phyloP scores from a whole-genome alignment of 805 yeast species.

The Starmerella ratchasimensis region DNA sequence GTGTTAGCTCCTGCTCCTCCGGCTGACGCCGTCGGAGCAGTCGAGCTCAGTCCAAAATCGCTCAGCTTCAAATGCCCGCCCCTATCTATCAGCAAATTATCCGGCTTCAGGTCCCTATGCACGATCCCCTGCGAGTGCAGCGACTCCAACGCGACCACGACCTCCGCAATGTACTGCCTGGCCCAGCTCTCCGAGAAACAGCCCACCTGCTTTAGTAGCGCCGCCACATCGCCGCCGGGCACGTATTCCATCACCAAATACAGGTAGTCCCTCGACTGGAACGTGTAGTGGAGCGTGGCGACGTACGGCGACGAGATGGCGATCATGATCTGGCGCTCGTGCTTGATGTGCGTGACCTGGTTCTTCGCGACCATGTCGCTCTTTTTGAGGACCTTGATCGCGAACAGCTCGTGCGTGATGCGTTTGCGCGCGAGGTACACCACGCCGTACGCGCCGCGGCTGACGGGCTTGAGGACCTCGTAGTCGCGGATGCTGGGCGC shows the following conservation, averaged over 20 bases:
- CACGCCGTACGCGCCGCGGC: slow-evolving; percentile 95
- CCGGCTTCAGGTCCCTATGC: slow-evolving; percentile 93
- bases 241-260: slow-evolving; percentile 93
- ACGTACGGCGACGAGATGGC: slow-evolving; percentile 79
- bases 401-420: slow-evolving; percentile 86
- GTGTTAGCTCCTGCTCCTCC: too few species aligned
- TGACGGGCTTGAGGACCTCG: slow-evolving; percentile 80
- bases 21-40: slow-evolving; percentile 1
- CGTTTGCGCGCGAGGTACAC: slow-evolving; percentile 76
- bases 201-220: slow-evolving; percentile 69
- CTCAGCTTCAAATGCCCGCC: slow-evolving; percentile 84
- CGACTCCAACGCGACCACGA: slow-evolving; percentile 79
- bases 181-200: slow-evolving; percentile 74
- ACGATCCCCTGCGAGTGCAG: slow-evolving; percentile 79
- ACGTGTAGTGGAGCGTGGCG: slow-evolving; percentile 74
- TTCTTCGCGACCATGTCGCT: slow-evolving; percentile 95
- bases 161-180: slow-evolving; percentile 73
- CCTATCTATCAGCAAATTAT: slow-evolving; percentile 72
- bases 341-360: slow-evolving; percentile 85
- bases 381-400: slow-evolving; percentile 81
- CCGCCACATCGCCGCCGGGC: slow-evolving; percentile 91
- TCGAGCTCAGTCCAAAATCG: slow-evolving; percentile 64
- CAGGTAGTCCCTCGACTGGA: slow-evolving; percentile 74
- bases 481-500: slow-evolving; percentile 76
- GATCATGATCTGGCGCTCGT: slow-evolving; percentile 97